Conservation (phyloP, 2,329 filamentous ascomycete genomes). For the Venturia oleaginea region DNA sequence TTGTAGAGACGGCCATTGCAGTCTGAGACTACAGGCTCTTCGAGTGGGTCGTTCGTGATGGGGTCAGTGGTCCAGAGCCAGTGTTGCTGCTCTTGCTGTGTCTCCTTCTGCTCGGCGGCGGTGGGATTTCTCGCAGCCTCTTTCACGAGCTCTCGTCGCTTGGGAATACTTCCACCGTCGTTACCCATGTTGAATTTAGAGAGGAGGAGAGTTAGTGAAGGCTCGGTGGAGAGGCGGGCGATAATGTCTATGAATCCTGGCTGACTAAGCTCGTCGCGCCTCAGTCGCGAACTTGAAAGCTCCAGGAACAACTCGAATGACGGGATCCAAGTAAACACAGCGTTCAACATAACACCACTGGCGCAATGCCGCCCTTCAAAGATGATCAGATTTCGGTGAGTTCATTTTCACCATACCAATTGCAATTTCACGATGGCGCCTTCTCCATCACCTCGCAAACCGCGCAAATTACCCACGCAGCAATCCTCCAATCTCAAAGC, state of each 20-base stretch:
- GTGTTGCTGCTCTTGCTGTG: slow-evolving; percentile 71
- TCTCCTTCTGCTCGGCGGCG: slow-evolving; percentile 79
- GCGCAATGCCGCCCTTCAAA: slow-evolving; percentile 35
- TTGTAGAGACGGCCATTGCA: slow-evolving; percentile 81
- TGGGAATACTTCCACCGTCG: slow-evolving; percentile 94
- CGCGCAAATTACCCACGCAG: neutral
- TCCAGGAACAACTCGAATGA: neutral
- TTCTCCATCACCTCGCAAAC: neutral
- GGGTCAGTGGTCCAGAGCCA: slow-evolving; percentile 85
- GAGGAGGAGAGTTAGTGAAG: neutral
- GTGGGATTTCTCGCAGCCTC: slow-evolving; percentile 77
- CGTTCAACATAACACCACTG: neutral
- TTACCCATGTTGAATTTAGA: slow-evolving; percentile 66
- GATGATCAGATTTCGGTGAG: slow-evolving; percentile 37
- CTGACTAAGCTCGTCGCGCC: neutral
- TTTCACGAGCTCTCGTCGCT: slow-evolving; percentile 90
- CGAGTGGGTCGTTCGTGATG: slow-evolving; percentile 68
- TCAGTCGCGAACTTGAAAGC: neutral
- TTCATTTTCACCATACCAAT: neutral
- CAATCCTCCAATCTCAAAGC: neutral
- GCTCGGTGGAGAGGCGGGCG: neutral
- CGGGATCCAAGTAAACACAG: slow-evolving; percentile 2
- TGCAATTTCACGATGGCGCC: neutral
- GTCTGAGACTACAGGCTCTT: slow-evolving; percentile 73
- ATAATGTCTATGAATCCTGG: neutral